Base-by-base conservation (phyloP, 2,329 filamentous ascomycete species). In the Aspergillus sp. region DNA sequence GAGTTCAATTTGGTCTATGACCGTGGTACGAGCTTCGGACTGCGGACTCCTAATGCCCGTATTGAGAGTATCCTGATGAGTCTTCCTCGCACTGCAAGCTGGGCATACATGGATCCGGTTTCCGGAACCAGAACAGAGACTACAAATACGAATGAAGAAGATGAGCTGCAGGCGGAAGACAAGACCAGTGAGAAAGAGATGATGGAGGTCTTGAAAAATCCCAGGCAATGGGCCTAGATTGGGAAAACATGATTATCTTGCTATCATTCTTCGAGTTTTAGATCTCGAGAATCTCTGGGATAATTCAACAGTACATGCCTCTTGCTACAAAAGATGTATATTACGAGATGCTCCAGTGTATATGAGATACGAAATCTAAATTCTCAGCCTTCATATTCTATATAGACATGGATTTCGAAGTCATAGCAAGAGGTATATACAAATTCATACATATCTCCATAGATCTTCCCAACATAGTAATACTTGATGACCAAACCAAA, bases 1-100 rank as follows among this genome's bases (percentile, higher is more conserved):
- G 93, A 98, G 72, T 98, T 98, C 71, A 98, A 98, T 71, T 79
- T 98, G 33, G 89, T 98, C 48, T 90, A 98, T 71, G 93, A 98
- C 72, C 82, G 93, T 22, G 93, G 93, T 2, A 98, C 93, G 2
- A 84, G 87, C 6, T 98, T 98, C 68, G 93, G 93, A 1, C 74
- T 98, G 54, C 93, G 93, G 63, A 95, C 91, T 0, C 93, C 93
- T 0, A 89, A 89, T 38, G 86, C 90, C 5, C 80, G 93, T 52
- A 84, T 98, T 2, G 93, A 98, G 77, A 96, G 90, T 68, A 98
- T 98, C 49, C 73, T 98, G 56, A 97, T 98, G 90, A 96, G 89
- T 70, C 73, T 98, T 66, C 93, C 93, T 5, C 75, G 95, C 55
- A 97, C 91, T 12, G 93, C 93, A 20, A 82, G 84, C 59, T 98